phyloP scores from a whole-genome alignment of 73 alveolate genomes.

The Effrenium voratum region DNA sequence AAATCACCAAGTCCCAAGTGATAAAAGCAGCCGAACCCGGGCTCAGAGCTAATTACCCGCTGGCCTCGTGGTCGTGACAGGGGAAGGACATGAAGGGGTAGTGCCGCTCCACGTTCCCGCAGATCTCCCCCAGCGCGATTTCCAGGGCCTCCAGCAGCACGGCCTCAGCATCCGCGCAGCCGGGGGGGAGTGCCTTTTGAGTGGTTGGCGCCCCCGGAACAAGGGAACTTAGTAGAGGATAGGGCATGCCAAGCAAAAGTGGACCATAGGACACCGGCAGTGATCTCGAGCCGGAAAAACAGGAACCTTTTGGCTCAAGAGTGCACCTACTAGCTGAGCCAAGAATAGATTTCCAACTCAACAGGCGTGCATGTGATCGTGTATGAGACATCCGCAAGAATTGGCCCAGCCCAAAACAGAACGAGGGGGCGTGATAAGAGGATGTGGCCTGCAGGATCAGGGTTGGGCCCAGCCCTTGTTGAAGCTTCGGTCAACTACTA shows the following conservation, averaged over 20 bases:
- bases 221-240: neutral
- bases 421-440: no score
- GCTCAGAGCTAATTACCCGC: neutral
- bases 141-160: constrained; percentile 60
- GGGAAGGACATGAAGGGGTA: constrained; percentile 72
- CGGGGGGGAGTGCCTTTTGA: no score
- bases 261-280: neutral
- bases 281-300: neutral
- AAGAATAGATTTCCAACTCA: neutral
- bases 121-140: constrained; percentile 5
- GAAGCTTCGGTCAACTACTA: no score
- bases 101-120: neutral
- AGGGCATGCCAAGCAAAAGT: neutral
- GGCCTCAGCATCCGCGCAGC: neutral
- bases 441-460: no score
- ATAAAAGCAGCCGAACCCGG: neutral
- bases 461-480: no score
- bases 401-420: no score
- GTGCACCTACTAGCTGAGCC: neutral
- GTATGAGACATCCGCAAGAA: no score
- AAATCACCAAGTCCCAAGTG: neutral
- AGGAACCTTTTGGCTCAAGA: no score
- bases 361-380: no score
- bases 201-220: no score
- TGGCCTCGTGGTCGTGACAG: constrained; percentile 11